Base-by-base conservation (phyloP, 2,329 filamentous ascomycete genomes). In the Onygenales sp. region DNA sequence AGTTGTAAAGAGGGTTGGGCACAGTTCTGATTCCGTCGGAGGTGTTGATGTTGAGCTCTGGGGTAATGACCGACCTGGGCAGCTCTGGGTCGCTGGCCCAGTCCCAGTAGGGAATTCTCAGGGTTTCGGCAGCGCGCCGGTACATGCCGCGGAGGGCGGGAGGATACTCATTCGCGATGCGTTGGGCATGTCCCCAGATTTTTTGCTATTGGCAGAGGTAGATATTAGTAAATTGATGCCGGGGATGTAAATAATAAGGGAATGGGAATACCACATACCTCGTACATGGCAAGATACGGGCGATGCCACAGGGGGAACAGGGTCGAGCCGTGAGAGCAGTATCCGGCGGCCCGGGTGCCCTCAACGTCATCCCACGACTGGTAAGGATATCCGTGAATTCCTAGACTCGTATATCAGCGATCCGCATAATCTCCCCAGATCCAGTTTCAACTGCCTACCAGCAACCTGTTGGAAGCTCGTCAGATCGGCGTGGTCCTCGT, bases 241-340 rank as follows among this genome's bases (percentile, higher is more conserved):
- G 6, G 11, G 8, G 45, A 52, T 33, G 49, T 42, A 33, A 39
- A 40, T 27, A 37, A 39, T 48, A 48, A 13, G 5, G 7, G 6
- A 42, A 42, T 14, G 14, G n/a, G 9, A 45, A 21, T 21, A 9
- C 34, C 27, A 50, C 63, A 48, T 59, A 80, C 79, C 70, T 86
- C 77, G 57, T 73, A 82, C 8, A 85, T 69, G 8, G 80, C 74
- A 52, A 93, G 74, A 67, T 92, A 94, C 1, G 88, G 86, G 49
- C 89, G 81, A 74, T 95, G 89, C 89, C 89, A 94, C 40, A 84
- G 79, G 40, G 85, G 81, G 65, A 95, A 93, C 13, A 93, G 72
- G 42, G 85, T 81, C 1, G 86, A 87, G 27, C 77, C 80, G 68
- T 95, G 89, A 11, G 81, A 81, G 66, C 89, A 94, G 66, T 90